Percentiles rank a stretch among this genome's conserved stretches.
Evolutionary conservation across 805 yeast species (phyloP).

Genomic region (Yarrowia sp.): DNA sequence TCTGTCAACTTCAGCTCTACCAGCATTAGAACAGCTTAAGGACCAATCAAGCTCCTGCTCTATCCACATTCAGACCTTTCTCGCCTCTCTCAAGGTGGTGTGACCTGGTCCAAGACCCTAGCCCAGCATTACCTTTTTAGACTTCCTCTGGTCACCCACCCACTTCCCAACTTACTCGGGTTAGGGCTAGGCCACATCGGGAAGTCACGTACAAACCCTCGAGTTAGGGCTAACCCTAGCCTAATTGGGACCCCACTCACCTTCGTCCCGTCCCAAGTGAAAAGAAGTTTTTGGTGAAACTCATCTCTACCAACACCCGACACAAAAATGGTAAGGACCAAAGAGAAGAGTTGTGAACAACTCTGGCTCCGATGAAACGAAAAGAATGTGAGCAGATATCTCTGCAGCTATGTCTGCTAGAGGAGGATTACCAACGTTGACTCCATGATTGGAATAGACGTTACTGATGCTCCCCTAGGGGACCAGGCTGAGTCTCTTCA

Average conservation of each 20-base stretch:
- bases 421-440: constrained; percentile 8
- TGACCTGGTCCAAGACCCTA: background rate
- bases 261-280: background rate
- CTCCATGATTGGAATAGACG: background rate
- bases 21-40: no score
- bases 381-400: background rate
- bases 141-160: background rate
- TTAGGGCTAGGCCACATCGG: background rate
- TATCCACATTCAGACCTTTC: background rate
- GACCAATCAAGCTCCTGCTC: no score
- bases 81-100: background rate
- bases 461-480: constrained; percentile 24
- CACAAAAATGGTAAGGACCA: constrained; percentile 25
- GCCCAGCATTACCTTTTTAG: background rate
- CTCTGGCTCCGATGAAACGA: constrained; percentile 3
- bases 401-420: constrained; percentile 25
- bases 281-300: constrained; percentile 11
- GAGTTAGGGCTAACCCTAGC: constrained; percentile 25
- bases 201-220: background rate
- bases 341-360: constrained; percentile 9
- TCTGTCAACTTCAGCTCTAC: no score
- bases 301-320: constrained; percentile 17
- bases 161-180: background rate
- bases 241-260: constrained; percentile 24
- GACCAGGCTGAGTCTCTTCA: constrained; percentile 24